Base-by-base conservation (phyloP, 2,329 filamentous ascomycete species). In the Fusarium secorum region DNA sequence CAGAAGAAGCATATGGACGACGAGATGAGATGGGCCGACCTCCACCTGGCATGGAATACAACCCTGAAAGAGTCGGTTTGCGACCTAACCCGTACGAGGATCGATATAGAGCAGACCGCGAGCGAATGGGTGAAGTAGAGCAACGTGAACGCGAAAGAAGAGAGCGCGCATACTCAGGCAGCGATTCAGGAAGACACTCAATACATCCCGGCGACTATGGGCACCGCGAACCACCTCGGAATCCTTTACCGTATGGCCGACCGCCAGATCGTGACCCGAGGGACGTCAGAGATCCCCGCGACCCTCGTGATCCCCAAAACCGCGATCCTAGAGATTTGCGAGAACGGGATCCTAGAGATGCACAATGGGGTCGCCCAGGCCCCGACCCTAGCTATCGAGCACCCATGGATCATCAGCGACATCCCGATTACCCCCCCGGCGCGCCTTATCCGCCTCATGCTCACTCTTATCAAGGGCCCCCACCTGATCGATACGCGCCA, bases 61-160 rank as follows among this genome's bases (percentile, higher is more conserved):
- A 87, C 65, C 82, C 83, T 0, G 87, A 89, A 48, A 82, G 85
- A 56, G 80, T 82, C 17, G 79, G 82, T 5, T 73, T 84, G 18
- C 84, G 86, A 51, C 77, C 80, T 7, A 79, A 79, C 55, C 76
- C 78, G 5, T 88, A 86, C 70, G 87, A 90, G 61, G 87, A 89
- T 24, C 84, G 86, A 45, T 88, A 84, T 60, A 81, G 85, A 60
- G 78, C 81, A 18, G 86, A 86, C 58, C 81, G 83, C 46, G 86
- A 87, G 52, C 80, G 84, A 32, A 80, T 83, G 57, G 78, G 81
- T 60, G 85, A 85, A 46, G 78, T 79, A 56, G 84, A 86, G 41
- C 77, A 81, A 45, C 78, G 83, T 11, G 83, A 85, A 51, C 77
- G 83, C 13, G 82, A 84, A 61, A 79, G 80, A 24, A 79, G 83